Evolutionary conservation across 139 green algal genomes (phyloP).

Genomic region (Micromonas pusilla): DNA sequence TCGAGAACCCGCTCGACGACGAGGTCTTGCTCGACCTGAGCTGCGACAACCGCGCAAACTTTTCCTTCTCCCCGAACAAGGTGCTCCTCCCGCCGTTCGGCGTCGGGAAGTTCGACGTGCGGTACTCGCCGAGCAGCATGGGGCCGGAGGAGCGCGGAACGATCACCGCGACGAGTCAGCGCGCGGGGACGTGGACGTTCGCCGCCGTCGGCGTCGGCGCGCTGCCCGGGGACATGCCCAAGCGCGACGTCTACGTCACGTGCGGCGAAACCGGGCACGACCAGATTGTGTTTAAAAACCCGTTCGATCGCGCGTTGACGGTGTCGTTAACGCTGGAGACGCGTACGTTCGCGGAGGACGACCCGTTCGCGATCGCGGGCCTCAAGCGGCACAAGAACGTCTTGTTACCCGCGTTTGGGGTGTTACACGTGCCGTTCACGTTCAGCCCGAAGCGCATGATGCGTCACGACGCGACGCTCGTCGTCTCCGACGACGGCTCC

Average conservation of each 20-base stretch:
- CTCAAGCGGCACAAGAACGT: conserved; percentile 25
- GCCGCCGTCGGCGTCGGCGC: conserved; percentile 15
- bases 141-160: conserved; percentile 33
- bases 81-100: conserved; percentile 35
- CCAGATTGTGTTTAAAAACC: conserved; percentile 44
- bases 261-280: conserved; percentile 22
- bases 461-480: neutral
- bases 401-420: conserved; percentile 2
- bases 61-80: conserved; percentile 20
- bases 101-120: conserved; percentile 27
- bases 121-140: conserved; percentile 47
- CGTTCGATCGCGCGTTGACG: conserved; percentile 38
- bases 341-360: neutral
- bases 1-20: conserved; percentile 51
- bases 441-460: conserved; percentile 25
- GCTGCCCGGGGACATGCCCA: neutral
- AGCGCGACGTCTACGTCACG: neutral
- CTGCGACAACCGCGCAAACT: conserved; percentile 39
- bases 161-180: conserved; percentile 26
- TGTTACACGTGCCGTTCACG: conserved; percentile 29
- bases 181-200: conserved; percentile 43
- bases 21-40: conserved; percentile 21
- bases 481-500: conserved; percentile 8
- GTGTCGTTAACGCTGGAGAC: conserved; percentile 30
- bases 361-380: neutral